phyloP scores from a whole-genome alignment of 768 basidiomycete genomes.

The Leccinum uliginosum region DNA sequence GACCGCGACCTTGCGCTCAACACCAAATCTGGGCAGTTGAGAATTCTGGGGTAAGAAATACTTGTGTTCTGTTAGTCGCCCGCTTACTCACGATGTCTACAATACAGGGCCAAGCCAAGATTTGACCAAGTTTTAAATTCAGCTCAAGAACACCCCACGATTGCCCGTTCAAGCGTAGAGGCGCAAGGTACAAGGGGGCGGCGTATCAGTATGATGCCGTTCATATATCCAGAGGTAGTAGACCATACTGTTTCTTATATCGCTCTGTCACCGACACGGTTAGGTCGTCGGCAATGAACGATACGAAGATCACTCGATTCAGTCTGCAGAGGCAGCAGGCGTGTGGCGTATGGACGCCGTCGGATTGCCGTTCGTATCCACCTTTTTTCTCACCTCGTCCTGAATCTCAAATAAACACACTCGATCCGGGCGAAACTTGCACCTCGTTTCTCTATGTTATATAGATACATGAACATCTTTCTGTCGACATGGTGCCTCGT shows the following conservation, averaged over 20 bases:
- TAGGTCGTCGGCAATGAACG: too few species aligned
- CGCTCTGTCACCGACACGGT: too few species aligned
- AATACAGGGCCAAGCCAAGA: conserved; percentile 17
- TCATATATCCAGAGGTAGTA: too few species aligned
- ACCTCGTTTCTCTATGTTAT: not conserved
- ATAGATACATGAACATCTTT: conserved; percentile 63
- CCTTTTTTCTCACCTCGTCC: not conserved
- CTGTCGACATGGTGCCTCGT: conserved; percentile 68
- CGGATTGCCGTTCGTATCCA: conserved; percentile 51
- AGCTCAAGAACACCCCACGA: too few species aligned
- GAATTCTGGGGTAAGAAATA: conserved; percentile 31
- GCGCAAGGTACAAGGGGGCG: too few species aligned
- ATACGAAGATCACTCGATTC: conserved; percentile 75
- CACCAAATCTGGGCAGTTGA: conserved; percentile 46
- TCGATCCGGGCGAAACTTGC: not conserved
- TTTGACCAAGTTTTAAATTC: too few species aligned
- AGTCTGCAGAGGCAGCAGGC: conserved; percentile 70
- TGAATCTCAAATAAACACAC: not conserved
- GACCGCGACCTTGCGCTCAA: conserved; percentile 38
- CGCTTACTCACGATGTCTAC: not conserved
- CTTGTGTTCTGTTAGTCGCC: too few species aligned
- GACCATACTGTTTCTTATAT: too few species aligned
- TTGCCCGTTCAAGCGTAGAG: too few species aligned
- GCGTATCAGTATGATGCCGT: too few species aligned
- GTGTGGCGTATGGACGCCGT: conserved; percentile 67